Conservation (phyloP, 1,139 yeast species). For the Geotrichum europaeum region DNA sequence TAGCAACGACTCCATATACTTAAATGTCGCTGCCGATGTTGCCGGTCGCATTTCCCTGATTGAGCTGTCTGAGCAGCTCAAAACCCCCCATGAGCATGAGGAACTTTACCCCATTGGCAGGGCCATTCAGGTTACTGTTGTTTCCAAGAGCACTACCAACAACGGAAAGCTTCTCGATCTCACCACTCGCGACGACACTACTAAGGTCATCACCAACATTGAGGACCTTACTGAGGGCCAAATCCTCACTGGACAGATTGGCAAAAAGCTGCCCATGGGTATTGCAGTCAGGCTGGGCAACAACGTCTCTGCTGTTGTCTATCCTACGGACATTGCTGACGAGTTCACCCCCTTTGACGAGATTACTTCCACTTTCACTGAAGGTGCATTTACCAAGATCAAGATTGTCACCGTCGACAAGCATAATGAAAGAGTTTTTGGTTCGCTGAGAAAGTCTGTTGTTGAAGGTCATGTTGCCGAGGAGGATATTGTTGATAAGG, state of each 20-base stretch:
- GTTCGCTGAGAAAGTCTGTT: conserved; percentile 50
- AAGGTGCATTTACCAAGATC: conserved; percentile 43
- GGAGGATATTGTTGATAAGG: conserved; percentile 47
- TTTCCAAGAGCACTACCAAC: conserved; percentile 49
- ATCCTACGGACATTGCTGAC: conserved; percentile 71
- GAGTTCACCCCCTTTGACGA: conserved; percentile 45
- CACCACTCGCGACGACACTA: conserved; percentile 40
- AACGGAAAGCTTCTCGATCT: conserved; percentile 42
- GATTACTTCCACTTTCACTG: conserved; percentile 23
- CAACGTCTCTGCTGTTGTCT: conserved; percentile 48
- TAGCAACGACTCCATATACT: conserved; percentile 56
- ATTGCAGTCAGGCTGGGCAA: conserved; percentile 65
- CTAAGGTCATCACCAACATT: background rate
- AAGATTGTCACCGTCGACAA: conserved; percentile 51
- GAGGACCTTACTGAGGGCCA: conserved; percentile 39
- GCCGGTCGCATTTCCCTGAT: conserved; percentile 63
- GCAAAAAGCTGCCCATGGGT: conserved; percentile 55
- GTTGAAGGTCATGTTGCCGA: conserved; percentile 25
- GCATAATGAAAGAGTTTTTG: conserved; percentile 53
- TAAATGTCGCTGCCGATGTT: conserved; percentile 60
- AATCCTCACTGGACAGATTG: conserved; percentile 57
- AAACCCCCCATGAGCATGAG: conserved; percentile 42
- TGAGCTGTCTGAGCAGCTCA: conserved; percentile 57
- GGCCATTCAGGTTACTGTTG: conserved; percentile 57
- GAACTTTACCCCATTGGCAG: conserved; percentile 62